phyloP scores from a whole-genome alignment of 352 stramenopile genomes.

The Globisporangium apiculatum region DNA sequence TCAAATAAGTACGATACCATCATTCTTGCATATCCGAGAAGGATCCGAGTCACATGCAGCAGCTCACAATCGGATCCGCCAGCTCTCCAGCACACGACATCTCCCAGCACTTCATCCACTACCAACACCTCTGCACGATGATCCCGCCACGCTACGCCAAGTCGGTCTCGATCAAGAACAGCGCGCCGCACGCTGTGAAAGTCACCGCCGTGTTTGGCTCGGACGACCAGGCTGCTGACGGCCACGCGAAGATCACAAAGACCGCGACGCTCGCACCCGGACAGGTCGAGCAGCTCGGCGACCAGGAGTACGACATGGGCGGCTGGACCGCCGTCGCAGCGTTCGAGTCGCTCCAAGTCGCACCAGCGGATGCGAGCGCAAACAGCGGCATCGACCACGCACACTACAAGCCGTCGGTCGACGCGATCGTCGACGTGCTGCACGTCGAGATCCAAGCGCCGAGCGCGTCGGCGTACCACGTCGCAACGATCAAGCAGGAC shows the following conservation, averaged over 20 bases:
- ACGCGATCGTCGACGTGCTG: constrained; percentile 47
- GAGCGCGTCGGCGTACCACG: constrained; percentile 23
- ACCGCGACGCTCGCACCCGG: constrained; percentile 37
- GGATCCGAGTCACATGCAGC: too few relatives aligned
- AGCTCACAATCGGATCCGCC: too few relatives aligned
- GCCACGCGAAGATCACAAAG: constrained; percentile 60
- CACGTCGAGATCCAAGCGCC: constrained; percentile 46
- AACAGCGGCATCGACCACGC: constrained; percentile 24
- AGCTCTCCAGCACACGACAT: too few relatives aligned
- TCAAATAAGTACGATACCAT: too few relatives aligned
- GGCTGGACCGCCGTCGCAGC: constrained; percentile 57
- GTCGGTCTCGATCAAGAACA: constrained; percentile 66
- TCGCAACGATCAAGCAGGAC: constrained; percentile 34
- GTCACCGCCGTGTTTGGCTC: constrained; percentile 66
- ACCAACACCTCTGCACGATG: constrained; percentile 3
- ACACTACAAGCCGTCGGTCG: constrained; percentile 48
- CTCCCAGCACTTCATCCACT: too few relatives aligned
- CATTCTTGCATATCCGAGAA: too few relatives aligned
- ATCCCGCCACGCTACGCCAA: constrained; percentile 64
- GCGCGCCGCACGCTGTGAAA: constrained; percentile 40
- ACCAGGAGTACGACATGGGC: constrained; percentile 79
- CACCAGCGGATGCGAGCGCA: constrained; percentile 19
- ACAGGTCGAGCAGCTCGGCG: constrained; percentile 30
- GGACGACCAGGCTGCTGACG: constrained; percentile 53
- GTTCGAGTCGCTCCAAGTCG: constrained; percentile 50